Conservation (phyloP, 2,329 filamentous ascomycete species). For the Emmonsiellopsis sp. region DNA sequence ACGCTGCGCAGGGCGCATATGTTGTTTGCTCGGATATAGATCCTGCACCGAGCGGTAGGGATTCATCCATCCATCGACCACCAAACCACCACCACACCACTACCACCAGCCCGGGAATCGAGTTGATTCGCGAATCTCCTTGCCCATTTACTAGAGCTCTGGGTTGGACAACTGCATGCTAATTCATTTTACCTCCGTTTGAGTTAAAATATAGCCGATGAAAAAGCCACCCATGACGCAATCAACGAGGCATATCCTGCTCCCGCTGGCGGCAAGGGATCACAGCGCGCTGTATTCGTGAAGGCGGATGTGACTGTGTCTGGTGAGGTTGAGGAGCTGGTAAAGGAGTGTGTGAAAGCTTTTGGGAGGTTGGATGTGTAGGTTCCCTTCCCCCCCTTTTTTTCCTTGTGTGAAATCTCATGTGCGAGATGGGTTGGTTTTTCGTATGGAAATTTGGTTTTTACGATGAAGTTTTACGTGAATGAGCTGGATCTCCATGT, state of each 20-base stretch:
- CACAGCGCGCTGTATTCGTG: slow-evolving; percentile 28
- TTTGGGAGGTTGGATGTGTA: slow-evolving; percentile 39
- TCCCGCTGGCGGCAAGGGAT: slow-evolving; percentile 22
- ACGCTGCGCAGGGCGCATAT: slow-evolving; percentile 15
- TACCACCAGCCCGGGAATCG: too few relatives aligned
- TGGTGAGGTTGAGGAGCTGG: slow-evolving; percentile 27
- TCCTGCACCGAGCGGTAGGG: slow-evolving; percentile 8
- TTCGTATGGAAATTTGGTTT: not conserved
- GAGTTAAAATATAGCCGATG: not conserved
- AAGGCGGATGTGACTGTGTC: slow-evolving; percentile 36
- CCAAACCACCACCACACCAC: too few relatives aligned
- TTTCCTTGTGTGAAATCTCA: not conserved
- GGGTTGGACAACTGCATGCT: too few relatives aligned
- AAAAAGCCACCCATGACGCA: slow-evolving; percentile 10
- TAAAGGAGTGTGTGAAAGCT: slow-evolving; percentile 26
- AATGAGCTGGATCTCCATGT: too few relatives aligned
- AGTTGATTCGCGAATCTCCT: too few relatives aligned
- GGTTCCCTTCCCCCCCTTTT: slow-evolving; percentile 5
- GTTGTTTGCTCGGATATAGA: slow-evolving; percentile 15
- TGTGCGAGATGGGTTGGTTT: not conserved
- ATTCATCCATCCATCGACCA: too few relatives aligned
- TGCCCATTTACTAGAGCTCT: too few relatives aligned
- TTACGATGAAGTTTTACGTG: too few relatives aligned
- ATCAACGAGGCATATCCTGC: slow-evolving; percentile 10
- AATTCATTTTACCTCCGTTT: too few relatives aligned